phyloP scores from a whole-genome alignment of 1,139 yeast genomes.

The Lodderomyces oxycetoniae region DNA sequence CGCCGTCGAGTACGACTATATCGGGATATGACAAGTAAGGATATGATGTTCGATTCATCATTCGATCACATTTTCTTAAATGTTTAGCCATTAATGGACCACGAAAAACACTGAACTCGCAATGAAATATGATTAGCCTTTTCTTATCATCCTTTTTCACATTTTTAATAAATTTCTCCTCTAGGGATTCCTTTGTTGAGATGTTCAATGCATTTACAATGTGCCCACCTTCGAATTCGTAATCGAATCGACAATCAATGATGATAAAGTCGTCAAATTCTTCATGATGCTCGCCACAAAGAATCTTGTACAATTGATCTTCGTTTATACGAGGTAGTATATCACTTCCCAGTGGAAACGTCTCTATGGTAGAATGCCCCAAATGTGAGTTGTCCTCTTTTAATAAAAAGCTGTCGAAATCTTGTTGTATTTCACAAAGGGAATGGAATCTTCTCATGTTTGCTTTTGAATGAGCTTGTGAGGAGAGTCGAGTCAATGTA shows the following conservation, averaged over 20 bases:
- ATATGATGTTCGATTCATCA: slow-evolving; percentile 64
- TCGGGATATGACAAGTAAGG: slow-evolving; percentile 85
- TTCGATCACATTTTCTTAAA: slow-evolving; percentile 77
- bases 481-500: too few species aligned
- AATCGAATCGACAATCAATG: slow-evolving; percentile 87
- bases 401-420: slow-evolving; percentile 25
- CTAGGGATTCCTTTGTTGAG: slow-evolving; percentile 65
- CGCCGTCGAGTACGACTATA: slow-evolving; percentile 83
- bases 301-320: slow-evolving; percentile 56
- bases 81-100: slow-evolving; percentile 92
- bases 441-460: slow-evolving; percentile 59
- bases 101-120: slow-evolving; percentile 88
- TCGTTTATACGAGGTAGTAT: slow-evolving; percentile 71
- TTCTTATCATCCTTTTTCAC: slow-evolving; percentile 18
- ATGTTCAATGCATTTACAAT: slow-evolving; percentile 78
- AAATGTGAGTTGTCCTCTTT: slow-evolving; percentile 38
- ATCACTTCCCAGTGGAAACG: slow-evolving; percentile 53
- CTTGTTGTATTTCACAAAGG: slow-evolving; percentile 51
- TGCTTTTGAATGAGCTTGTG: slow-evolving; percentile 7
- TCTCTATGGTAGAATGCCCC: slow-evolving; percentile 36
- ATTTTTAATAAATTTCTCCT: slow-evolving; percentile 37
- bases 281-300: slow-evolving; percentile 51
- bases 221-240: slow-evolving; percentile 92
- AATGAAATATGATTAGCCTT: slow-evolving; percentile 72
- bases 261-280: slow-evolving; percentile 59